Percentiles rank a stretch among this genome's conserved stretches.
phyloP scores from a whole-genome alignment of 495 filamentous ascomycete species.

The Oidiodendron maius region DNA sequence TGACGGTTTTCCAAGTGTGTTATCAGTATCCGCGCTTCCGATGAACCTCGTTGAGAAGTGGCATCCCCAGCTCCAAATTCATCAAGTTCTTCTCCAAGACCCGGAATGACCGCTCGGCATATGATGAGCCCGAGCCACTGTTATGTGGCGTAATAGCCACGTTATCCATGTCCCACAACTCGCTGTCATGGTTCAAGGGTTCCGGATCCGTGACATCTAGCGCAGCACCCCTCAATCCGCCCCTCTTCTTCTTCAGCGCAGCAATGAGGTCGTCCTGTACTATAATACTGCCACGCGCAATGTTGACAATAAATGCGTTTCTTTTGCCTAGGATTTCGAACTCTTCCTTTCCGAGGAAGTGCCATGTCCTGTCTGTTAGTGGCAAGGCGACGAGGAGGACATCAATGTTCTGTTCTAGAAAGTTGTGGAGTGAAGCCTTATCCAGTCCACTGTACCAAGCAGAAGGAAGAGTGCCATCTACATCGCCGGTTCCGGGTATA shows the following conservation, averaged over 20 bases:
- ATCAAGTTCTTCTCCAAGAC: constrained; percentile 2
- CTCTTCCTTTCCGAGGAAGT: constrained; percentile 56
- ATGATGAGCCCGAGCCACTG: neutral
- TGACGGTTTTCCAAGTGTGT: too few relatives aligned
- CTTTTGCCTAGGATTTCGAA: constrained; percentile 52
- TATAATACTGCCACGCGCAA: constrained; percentile 64
- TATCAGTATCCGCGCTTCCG: neutral
- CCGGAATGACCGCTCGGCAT: neutral
- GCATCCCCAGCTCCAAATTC: neutral
- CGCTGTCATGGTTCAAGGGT: constrained; percentile 63
- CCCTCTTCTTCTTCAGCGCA: constrained; percentile 42
- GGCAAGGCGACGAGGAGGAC: constrained; percentile 67
- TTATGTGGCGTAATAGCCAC: constrained; percentile 73
- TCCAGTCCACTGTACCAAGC: constrained; percentile 66
- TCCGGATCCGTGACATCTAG: constrained; percentile 84
- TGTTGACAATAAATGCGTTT: constrained; percentile 62
- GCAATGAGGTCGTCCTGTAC: constrained; percentile 61
- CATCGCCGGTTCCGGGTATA: constrained; percentile 69
- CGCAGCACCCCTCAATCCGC: constrained; percentile 56
- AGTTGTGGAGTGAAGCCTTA: constrained; percentile 51
- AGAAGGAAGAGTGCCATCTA: constrained; percentile 60
- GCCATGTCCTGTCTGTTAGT: constrained; percentile 56
- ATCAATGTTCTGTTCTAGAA: constrained; percentile 64
- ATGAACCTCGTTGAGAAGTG: constrained; percentile 3
- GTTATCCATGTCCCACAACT: constrained; percentile 64